phyloP scores from a whole-genome alignment of 192 early-diverging fungal genomes.

The Gryganskiella cystojenkinii region DNA sequence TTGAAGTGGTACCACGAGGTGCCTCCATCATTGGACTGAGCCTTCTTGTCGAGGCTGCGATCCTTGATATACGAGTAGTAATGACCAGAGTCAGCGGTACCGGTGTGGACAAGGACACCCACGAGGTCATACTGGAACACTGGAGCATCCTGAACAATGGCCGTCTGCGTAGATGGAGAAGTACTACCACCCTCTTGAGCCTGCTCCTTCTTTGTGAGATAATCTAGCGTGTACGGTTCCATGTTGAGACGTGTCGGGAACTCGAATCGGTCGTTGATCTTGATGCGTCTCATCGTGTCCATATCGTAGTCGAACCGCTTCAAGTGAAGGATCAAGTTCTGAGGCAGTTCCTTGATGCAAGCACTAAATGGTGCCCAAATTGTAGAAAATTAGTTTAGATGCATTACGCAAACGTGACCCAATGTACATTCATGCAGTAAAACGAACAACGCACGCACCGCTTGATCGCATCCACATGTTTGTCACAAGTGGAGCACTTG shows the following conservation, averaged over 20 bases:
- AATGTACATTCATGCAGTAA: neutral
- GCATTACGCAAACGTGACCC: slow-evolving; percentile 10
- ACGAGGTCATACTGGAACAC: slow-evolving; percentile 59
- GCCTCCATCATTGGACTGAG: slow-evolving; percentile 1
- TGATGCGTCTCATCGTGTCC: slow-evolving; percentile 63
- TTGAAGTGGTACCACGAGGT: slow-evolving; percentile 63
- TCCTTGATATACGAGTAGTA: slow-evolving; percentile 68
- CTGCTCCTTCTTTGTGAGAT: slow-evolving; percentile 50
- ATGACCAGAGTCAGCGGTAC: slow-evolving; percentile 67
- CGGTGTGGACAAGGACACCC: slow-evolving; percentile 70
- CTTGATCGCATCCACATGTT: slow-evolving; percentile 69
- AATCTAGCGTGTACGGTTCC: slow-evolving; percentile 65
- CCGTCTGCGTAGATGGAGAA: slow-evolving; percentile 12
- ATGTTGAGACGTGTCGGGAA: slow-evolving; percentile 65
- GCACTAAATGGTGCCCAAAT: slow-evolving; percentile 49
- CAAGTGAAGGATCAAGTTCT: slow-evolving; percentile 68
- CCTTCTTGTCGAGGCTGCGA: neutral
- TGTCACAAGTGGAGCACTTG: slow-evolving; percentile 61
- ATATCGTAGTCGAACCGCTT: slow-evolving; percentile 73
- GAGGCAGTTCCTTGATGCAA: slow-evolving; percentile 65
- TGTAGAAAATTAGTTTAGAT: no score
- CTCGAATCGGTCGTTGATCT: slow-evolving; percentile 70
- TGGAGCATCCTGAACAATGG: slow-evolving; percentile 4
- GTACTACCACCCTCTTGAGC: slow-evolving; percentile 36
- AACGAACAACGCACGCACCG: slow-evolving; percentile 28